Evolutionary conservation across 805 yeast species (phyloP), one percentile per base, ranked within the genome.

Genomic region (Zygosaccharomyces siamensis): DNA sequence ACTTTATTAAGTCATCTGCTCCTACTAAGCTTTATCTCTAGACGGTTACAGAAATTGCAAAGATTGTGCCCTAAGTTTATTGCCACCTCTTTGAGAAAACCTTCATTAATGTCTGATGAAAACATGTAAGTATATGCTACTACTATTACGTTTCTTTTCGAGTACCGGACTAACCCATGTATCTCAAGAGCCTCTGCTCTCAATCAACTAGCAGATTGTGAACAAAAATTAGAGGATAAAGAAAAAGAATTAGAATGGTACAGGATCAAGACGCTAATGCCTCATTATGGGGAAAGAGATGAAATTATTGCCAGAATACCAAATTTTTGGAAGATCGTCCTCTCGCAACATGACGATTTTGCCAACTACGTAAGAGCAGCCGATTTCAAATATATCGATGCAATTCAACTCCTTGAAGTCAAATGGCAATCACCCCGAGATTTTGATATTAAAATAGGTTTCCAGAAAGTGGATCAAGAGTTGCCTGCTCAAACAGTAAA

Each of bases 291-390:
- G 5, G 67, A 75, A 49, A 73, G 97, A 56, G 73, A 86, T 21
- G 70, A 59, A 5, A 67, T 76, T n/a, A 71, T 83, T 12, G 48
- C 57, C 4, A 63, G 72, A 3, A 77, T 89, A 38, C 89, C 90
- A 1, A 78, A 79, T 54, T 89, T 92, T 66, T 92, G 98, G 98
- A 84, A 86, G 59, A 78, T 84, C 46, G 96, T 86, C 0, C 68
- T 92, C 8, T 89, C 90, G 2, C 88, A 86, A 61, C 85, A 85
- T 59, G 84, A 86, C 45, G 96, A 87, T 55, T 86, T 92, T 62
- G 84, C 86, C 12, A 96, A 89, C 53, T 88, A 79, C 63, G 72
- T 90, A 16, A 75, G 81, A 27, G 80, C 84, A 1, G 86, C 84
- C 33, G 97, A 90, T 66, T 80, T 83, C 69, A 83, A 83, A 63